phyloP scores from a whole-genome alignment of 306 rosid species.

The Potentilla sterilis region DNA sequence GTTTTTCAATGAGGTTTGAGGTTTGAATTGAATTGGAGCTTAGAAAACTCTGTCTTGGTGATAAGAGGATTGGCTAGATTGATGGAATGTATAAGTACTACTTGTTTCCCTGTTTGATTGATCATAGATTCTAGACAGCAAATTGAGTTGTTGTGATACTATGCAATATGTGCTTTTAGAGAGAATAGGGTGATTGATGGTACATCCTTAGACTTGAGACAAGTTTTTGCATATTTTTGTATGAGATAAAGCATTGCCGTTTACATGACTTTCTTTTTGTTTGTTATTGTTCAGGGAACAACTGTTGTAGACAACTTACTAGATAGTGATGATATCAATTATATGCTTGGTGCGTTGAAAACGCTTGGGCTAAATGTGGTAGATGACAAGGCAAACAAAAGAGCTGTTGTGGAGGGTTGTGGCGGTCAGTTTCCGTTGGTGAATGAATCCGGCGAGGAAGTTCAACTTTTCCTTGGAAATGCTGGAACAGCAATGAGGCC shows the following conservation, averaged over 20 bases:
- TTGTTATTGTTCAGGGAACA: conserved; percentile 62
- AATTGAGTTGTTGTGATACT: background rate
- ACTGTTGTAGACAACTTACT: conserved; percentile 95
- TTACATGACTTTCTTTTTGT: conserved; percentile 4
- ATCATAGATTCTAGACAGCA: background rate
- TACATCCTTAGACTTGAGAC: background rate
- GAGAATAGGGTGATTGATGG: conserved; percentile 12
- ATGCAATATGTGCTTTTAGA: background rate
- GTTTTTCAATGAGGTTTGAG: background rate
- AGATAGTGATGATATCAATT: conserved; percentile 86
- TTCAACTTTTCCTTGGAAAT: conserved; percentile 93
- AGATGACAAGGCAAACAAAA: conserved; percentile 66
- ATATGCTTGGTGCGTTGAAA: conserved; percentile 89
- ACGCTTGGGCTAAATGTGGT: conserved; percentile 80
- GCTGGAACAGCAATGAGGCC: conserved; percentile 99
- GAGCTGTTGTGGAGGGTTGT: conserved; percentile 85
- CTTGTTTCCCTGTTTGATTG: background rate
- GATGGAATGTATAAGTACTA: too few species aligned
- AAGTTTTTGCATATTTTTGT: background rate
- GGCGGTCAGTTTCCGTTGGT: conserved; percentile 80
- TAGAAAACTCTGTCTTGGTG: background rate
- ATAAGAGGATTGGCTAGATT: background rate
- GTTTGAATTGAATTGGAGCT: background rate
- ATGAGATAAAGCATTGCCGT: background rate
- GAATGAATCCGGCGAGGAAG: conserved; percentile 60